Evolutionary conservation across 257 asterid species (phyloP), one percentile per base, ranked within the genome.

Genomic region (Datura wrightii): DNA sequence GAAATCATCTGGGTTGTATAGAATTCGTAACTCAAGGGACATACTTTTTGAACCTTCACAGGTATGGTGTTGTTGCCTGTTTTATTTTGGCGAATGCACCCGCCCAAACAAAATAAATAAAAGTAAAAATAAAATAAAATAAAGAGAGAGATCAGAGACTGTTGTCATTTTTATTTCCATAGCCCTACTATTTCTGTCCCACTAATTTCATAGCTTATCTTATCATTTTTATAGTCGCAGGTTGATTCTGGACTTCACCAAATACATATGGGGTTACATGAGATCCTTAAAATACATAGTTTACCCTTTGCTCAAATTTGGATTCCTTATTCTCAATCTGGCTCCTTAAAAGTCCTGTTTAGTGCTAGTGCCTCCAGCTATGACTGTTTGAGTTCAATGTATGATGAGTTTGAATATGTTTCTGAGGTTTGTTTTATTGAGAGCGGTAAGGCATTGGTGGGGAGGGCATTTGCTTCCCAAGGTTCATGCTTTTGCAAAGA

Each of bases 401-500:
- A 3, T 66, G 5, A 10, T 13, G 53, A 66, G 0, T 14, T 66
- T 14, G 52, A 3, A 6, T 0, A 0, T 39, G 53, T 5, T 39
- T 69, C 79, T 69, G 0, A 7, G 53, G 13, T 0, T 53, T 41
- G 15, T 69, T 39, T 3, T 39, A 69, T 16, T 39, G 6, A 39
- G 34, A 69, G 34, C 1, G 5, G 46, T 67, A 0, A 1, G 31
- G 6, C 50, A 67, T 14, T 67, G 50, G 72, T 13, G 1, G 19
- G 19, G 46, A 37, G 71, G 42, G 71, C 42, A 31, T 31, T 63
- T 31, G 3, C 42, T 10, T 69, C 53, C 52, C 52, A 0, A 39
- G 78, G 78, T 39, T 69, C 78, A 39, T 69, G 52, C 14, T 69
- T 39, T 69, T 39, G 78, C 52, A 69, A 69, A 39, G 31, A 69